phyloP scores from a whole-genome alignment of 139 green algal genomes.

The Tetraselmis striata region DNA sequence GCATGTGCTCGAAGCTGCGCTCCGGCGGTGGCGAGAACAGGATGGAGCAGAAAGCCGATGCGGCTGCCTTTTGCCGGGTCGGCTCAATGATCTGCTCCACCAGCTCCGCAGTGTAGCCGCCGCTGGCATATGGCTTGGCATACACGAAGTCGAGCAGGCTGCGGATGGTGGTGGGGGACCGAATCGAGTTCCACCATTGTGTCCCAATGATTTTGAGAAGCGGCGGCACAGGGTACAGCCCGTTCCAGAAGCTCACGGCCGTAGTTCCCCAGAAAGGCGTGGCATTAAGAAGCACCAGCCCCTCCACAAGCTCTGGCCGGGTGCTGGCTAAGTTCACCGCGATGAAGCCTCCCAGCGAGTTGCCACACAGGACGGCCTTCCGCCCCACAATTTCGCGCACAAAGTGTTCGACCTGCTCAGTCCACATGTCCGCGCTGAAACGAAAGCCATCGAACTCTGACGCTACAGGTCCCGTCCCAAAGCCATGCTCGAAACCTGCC shows the following conservation, averaged over 20 bases:
- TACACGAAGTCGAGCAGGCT: constrained; percentile 52
- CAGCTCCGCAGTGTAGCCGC: neutral
- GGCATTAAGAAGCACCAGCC: constrained; percentile 58
- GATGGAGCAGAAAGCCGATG: constrained; percentile 53
- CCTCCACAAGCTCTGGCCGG: constrained; percentile 37
- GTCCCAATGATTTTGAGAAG: constrained; percentile 26
- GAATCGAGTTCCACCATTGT: constrained; percentile 41
- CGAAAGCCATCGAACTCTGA: neutral
- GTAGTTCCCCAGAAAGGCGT: constrained; percentile 53
- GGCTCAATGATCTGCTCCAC: constrained; percentile 21
- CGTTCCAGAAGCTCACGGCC: constrained; percentile 14
- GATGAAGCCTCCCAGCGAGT: constrained; percentile 32
- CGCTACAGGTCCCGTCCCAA: neutral
- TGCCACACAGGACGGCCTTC: neutral
- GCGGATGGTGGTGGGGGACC: constrained; percentile 26
- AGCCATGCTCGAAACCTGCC: neutral
- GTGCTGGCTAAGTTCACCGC: constrained; percentile 27
- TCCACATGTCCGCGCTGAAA: neutral
- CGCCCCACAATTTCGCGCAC: neutral
- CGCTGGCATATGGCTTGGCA: constrained; percentile 1
- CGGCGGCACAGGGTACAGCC: constrained; percentile 10
- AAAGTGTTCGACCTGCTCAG: neutral
- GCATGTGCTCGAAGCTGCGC: constrained; percentile 40
- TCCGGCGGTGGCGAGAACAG: constrained; percentile 34
- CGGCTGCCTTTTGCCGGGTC: constrained; percentile 39